phyloP scores from a whole-genome alignment of 2,329 filamentous ascomycete species.

The Elsinoe batatas region DNA sequence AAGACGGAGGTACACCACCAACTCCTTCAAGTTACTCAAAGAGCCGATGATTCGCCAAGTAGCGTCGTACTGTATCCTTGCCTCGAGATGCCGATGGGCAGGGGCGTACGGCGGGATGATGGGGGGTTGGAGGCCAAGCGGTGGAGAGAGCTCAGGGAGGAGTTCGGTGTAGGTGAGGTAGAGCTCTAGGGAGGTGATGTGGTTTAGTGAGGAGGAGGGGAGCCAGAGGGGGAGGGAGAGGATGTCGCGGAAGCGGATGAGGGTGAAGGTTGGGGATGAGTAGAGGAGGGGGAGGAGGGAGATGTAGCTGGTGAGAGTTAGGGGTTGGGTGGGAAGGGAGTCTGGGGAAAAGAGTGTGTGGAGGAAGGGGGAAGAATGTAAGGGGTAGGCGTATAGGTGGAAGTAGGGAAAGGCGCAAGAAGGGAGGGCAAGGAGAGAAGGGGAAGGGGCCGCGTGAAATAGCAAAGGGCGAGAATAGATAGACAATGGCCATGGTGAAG shows the following conservation, averaged over 20 bases:
- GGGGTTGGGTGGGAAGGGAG: neutral
- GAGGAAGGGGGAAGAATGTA: no score
- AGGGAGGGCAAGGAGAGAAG: no score
- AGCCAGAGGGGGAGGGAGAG: neutral
- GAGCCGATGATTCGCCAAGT: no score
- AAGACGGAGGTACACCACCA: neutral
- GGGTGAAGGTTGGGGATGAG: neutral
- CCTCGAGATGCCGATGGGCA: no score
- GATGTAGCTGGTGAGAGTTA: neutral
- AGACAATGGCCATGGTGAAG: no score
- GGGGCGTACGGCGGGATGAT: no score
- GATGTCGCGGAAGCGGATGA: neutral
- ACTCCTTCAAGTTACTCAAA: neutral
- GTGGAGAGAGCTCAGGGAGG: neutral
- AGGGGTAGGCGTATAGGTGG: no score
- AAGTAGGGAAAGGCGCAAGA: no score
- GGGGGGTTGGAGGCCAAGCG: neutral
- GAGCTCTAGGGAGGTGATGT: neutral
- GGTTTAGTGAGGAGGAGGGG: slow-evolving; percentile 14
- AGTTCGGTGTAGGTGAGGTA: neutral
- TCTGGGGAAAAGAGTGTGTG: no score
- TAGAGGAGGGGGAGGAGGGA: neutral
- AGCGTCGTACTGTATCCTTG: no score
- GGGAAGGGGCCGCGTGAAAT: no score
- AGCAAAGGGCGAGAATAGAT: no score